Evolutionary conservation across 2,329 filamentous ascomycete genomes (phyloP).

Genomic region (Xylariaceae sp.): DNA sequence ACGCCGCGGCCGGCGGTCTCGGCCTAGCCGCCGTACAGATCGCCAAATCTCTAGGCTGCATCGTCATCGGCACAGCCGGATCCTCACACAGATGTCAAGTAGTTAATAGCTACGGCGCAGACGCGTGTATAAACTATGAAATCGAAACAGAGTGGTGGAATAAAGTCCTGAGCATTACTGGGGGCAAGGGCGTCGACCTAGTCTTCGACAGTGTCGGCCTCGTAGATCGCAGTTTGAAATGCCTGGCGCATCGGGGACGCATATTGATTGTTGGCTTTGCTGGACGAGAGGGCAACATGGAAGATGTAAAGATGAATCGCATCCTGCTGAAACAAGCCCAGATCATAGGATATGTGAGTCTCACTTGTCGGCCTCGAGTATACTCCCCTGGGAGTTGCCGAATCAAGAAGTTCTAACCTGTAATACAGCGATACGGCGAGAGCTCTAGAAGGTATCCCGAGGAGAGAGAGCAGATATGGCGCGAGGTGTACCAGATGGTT

Average conservation of each 20-base stretch:
- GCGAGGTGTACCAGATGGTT: slow-evolving; percentile 14
- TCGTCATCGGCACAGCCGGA: slow-evolving; percentile 1
- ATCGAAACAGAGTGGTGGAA: background rate
- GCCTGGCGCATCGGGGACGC: background rate
- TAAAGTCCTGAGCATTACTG: background rate
- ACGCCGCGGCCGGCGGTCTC: slow-evolving; percentile 3
- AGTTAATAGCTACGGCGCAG: background rate
- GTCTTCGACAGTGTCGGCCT: slow-evolving; percentile 13
- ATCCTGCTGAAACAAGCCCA: slow-evolving; percentile 4
- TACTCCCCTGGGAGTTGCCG: no score
- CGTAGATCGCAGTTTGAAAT: slow-evolving; percentile 3
- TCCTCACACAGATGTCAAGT: background rate
- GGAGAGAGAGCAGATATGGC: background rate
- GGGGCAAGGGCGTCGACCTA: background rate
- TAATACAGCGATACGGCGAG: no score
- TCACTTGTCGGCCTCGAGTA: no score
- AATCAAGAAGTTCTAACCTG: no score
- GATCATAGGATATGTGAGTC: slow-evolving; percentile 9
- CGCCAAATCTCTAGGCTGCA: slow-evolving; percentile 1
- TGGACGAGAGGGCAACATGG: slow-evolving; percentile 2
- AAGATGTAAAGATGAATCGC: background rate
- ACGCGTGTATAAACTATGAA: slow-evolving; percentile 3
- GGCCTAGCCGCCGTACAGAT: slow-evolving; percentile 10
- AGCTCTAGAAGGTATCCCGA: no score
- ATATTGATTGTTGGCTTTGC: slow-evolving; percentile 5